These are phyloP conservation scores for Leishmania tropica DNA, from an alignment of 208 protist genomes.

Conservation along the genomic window DNA sequence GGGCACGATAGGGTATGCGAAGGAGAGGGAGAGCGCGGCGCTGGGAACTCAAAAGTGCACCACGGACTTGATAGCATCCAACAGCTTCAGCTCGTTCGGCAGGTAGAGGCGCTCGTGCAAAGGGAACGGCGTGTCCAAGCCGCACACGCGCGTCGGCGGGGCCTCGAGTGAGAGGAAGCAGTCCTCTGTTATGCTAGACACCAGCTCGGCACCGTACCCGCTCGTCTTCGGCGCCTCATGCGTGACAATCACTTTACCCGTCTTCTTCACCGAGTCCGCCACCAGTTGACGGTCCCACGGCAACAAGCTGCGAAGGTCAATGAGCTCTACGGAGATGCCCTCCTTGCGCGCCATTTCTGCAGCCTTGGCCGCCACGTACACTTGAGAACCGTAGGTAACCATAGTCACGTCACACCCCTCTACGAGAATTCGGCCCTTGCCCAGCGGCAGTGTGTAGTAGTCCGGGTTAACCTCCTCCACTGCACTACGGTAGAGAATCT, in stretches of 20 bases:
- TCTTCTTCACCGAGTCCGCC: slow-evolving; percentile 91
- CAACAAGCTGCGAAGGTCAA: slow-evolving; percentile 95
- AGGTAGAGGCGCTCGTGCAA: slow-evolving; percentile 96
- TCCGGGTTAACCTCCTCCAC: slow-evolving; percentile 92
- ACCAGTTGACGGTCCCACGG: slow-evolving; percentile 97
- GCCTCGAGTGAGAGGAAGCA: slow-evolving; percentile 97
- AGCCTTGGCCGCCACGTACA: slow-evolving; percentile 80
- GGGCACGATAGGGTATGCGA: neutral
- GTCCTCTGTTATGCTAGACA: slow-evolving; percentile 90
- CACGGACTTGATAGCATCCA: slow-evolving; percentile 65
- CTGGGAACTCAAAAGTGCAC: slow-evolving; percentile 38
- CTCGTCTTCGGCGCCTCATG: slow-evolving; percentile 96
- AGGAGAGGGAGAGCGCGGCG: neutral
- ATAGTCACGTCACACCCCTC: slow-evolving; percentile 95
- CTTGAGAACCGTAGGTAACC: slow-evolving; percentile 94
- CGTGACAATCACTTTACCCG: slow-evolving; percentile 88
- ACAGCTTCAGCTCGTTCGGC: slow-evolving; percentile 93
- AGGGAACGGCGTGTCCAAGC: slow-evolving; percentile 97
- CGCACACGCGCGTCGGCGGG: slow-evolving; percentile 96
- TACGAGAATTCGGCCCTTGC: slow-evolving; percentile 90
- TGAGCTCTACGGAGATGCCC: slow-evolving; percentile 94
- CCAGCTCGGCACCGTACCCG: slow-evolving; percentile 96
- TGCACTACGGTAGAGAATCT: slow-evolving; percentile 94
- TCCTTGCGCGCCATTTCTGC: slow-evolving; percentile 77
- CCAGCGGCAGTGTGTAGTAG: slow-evolving; percentile 95